Evolutionary conservation across 1,284 basidiomycete genomes (phyloP).

Genomic region (Moniliella sp.): DNA sequence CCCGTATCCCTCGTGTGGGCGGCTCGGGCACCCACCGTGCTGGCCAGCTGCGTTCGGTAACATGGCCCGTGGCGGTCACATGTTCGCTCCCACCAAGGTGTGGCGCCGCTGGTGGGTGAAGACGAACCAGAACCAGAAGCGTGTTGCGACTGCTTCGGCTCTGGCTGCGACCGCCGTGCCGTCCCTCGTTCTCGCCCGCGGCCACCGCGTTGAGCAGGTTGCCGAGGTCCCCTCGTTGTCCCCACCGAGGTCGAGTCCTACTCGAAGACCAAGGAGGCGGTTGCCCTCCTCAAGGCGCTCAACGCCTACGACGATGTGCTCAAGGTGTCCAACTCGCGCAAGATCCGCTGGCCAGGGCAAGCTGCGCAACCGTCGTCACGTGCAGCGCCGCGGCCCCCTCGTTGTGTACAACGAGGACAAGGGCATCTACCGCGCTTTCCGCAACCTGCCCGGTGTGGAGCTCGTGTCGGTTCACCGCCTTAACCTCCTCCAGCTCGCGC

Average conservation of each 20-base stretch:
- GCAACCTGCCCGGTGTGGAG: conserved; percentile 96
- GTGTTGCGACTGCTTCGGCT: conserved; percentile 89
- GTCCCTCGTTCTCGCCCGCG: conserved; percentile 91
- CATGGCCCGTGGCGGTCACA: conserved; percentile 58
- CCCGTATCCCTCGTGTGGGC: conserved; percentile 99
- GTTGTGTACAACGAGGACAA: conserved; percentile 95
- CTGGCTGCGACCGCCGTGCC: conserved; percentile 92
- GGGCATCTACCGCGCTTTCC: conserved; percentile 91
- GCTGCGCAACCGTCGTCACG: conserved; percentile 84
- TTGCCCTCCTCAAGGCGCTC: conserved; percentile 63
- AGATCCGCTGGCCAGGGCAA: conserved; percentile 95
- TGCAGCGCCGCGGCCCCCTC: conserved; percentile 89
- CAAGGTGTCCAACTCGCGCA: conserved; percentile 93
- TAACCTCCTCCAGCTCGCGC: conserved; percentile 95
- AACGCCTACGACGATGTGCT: conserved; percentile 74
- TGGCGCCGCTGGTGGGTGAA: conserved; percentile 99
- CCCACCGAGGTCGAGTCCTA: conserved; percentile 57
- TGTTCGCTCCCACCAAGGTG: conserved; percentile 98
- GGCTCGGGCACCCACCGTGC: conserved; percentile 96
- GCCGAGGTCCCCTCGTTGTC: conserved; percentile 91
- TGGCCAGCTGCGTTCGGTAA: conserved; percentile 87
- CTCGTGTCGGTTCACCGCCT: conserved; percentile 78
- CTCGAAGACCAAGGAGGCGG: conserved; percentile 92
- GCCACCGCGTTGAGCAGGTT: conserved; percentile 93
- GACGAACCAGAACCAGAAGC: conserved; percentile 96